phyloP scores from a whole-genome alignment of 192 early-diverging fungal genomes.

The Entomortierella chlamydospora region DNA sequence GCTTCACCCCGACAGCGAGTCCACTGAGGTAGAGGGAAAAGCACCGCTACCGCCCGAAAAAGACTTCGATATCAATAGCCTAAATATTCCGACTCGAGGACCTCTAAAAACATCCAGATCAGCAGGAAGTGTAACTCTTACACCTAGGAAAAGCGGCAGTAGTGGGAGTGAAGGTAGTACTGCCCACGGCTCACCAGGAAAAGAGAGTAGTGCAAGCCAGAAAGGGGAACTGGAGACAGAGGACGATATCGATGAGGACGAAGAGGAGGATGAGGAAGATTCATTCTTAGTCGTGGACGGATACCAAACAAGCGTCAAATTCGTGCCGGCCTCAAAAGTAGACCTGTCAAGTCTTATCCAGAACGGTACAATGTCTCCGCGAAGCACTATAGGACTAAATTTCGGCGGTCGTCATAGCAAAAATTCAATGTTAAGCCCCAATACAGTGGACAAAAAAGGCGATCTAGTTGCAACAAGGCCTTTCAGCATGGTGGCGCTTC shows the following conservation, averaged over 20 bases:
- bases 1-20: conserved; percentile 11
- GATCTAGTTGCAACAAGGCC: conserved; percentile 14
- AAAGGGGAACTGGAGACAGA: not conserved
- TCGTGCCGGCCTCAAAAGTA: conserved; percentile 22
- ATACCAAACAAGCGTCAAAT: conserved; percentile 40
- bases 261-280: conserved; percentile 33
- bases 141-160: conserved; percentile 26
- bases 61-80: conserved; percentile 1
- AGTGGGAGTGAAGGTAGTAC: conserved; percentile 41
- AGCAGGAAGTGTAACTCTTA: conserved; percentile 32
- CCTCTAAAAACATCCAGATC: conserved; percentile 27
- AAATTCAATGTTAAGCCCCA: conserved; percentile 11
- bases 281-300: conserved; percentile 48
- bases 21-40: conserved; percentile 6
- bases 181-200: conserved; percentile 2
- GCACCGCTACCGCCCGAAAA: conserved; percentile 34
- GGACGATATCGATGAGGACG: conserved; percentile 22
- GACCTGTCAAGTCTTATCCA: conserved; percentile 42
- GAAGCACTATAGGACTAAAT: conserved; percentile 33
- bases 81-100: not conserved
- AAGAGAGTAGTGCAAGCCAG: not conserved
- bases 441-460: conserved; percentile 8
- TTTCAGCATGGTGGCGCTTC: conserved; percentile 42
- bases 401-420: conserved; percentile 30
- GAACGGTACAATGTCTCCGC: conserved; percentile 35